A percentile compares a stretch with the other conserved stretches of the same genome.
Evolutionary conservation across 2,329 filamentous ascomycete genomes (phyloP).

Genomic region (Fusarium continuum): DNA sequence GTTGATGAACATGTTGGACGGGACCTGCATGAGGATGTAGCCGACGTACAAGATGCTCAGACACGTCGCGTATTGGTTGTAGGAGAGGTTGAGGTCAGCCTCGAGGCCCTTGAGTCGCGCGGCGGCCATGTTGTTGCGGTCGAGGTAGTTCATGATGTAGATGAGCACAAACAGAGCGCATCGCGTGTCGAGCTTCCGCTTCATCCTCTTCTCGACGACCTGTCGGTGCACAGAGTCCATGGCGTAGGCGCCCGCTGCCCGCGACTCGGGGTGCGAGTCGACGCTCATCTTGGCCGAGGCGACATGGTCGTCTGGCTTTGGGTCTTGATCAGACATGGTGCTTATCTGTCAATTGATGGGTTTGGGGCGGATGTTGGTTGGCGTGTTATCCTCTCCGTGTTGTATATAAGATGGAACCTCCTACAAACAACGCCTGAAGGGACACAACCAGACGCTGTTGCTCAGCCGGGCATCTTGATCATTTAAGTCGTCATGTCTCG

Average conservation of each 20-base stretch:
- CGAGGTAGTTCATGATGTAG: constrained; percentile 78
- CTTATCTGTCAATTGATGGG: background rate
- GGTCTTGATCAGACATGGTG: constrained; percentile 8
- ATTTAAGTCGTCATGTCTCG: constrained; percentile 6
- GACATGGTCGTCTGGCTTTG: constrained; percentile 30
- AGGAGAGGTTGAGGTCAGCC: constrained; percentile 63
- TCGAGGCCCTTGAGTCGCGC: constrained; percentile 72
- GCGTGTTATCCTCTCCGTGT: background rate
- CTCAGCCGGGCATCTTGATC: background rate
- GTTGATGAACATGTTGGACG: constrained; percentile 67
- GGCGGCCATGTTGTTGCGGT: constrained; percentile 74
- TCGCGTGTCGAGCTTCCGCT: constrained; percentile 75
- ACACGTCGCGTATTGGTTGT: constrained; percentile 70
- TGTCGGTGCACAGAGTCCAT: constrained; percentile 59
- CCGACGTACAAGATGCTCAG: constrained; percentile 72
- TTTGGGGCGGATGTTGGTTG: background rate
- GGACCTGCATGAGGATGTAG: constrained; percentile 71
- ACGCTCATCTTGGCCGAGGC: constrained; percentile 30
- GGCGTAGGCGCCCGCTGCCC: constrained; percentile 2
- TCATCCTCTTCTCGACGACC: constrained; percentile 69
- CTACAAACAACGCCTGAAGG: background rate
- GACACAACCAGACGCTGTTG: background rate
- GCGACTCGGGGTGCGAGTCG: constrained; percentile 26
- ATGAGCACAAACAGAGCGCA: constrained; percentile 76
- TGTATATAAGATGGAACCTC: background rate